phyloP scores from a whole-genome alignment of 306 rosid species.

The Cicer arietinum region DNA sequence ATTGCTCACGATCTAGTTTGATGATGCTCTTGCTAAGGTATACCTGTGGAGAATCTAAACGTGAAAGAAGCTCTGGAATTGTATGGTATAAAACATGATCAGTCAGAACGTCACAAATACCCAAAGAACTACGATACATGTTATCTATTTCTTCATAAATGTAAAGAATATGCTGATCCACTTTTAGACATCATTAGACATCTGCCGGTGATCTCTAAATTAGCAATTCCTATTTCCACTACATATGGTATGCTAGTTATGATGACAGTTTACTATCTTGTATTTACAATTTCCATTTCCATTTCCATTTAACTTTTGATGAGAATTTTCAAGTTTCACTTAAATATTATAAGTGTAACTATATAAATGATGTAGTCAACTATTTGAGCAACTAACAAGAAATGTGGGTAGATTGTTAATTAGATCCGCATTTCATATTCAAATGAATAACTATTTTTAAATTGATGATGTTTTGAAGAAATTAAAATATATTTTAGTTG shows the following conservation, averaged over 20 bases:
- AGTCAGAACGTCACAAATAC: neutral
- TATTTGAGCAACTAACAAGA: no score
- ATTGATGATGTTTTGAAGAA: neutral
- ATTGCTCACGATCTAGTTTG: neutral
- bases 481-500: neutral
- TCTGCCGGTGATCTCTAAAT: neutral
- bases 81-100: neutral
- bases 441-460: no score
- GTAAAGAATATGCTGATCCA: neutral
- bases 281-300: no score
- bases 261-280: neutral
- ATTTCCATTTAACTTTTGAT: no score
- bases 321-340: no score
- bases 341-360: no score
- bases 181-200: neutral
- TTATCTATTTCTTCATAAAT: neutral
- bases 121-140: conserved; percentile 27
- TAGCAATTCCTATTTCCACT: neutral
- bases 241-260: neutral
- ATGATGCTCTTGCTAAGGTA: neutral
- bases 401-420: no score
- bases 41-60: neutral
- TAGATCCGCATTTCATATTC: no score
- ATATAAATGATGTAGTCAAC: no score
- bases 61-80: neutral